phyloP scores from a whole-genome alignment of 2,329 filamentous ascomycete species.

The Scortechinia acanthostroma region DNA sequence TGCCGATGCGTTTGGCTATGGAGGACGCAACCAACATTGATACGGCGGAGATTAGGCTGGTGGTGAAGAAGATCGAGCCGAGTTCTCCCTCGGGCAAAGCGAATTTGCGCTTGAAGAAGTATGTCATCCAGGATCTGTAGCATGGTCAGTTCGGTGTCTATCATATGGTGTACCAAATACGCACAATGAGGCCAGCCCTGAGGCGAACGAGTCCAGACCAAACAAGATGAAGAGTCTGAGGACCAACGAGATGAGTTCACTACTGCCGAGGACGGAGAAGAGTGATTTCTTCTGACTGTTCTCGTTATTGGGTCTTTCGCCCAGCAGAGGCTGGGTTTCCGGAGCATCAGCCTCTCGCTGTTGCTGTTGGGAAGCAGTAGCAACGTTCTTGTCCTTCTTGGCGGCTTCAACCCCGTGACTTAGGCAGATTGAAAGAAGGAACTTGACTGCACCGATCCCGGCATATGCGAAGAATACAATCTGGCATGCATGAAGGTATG shows the following conservation, averaged over 20 bases:
- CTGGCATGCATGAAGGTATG: constrained; percentile 37
- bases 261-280: constrained; percentile 13
- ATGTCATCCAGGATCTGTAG: constrained; percentile 48
- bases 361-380: constrained; percentile 18
- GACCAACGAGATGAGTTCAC: constrained; percentile 42
- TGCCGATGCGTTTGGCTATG: constrained; percentile 44
- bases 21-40: constrained; percentile 45
- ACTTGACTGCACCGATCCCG: constrained; percentile 45
- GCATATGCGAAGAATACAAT: constrained; percentile 51
- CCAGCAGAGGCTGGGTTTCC: constrained; percentile 15
- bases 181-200: constrained; percentile 59
- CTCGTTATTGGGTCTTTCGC: background rate
- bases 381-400: constrained; percentile 13
- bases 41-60: constrained; percentile 38
- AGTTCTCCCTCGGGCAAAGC: constrained; percentile 36
- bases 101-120: constrained; percentile 42
- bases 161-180: constrained; percentile 41
- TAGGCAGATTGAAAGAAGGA: constrained; percentile 39
- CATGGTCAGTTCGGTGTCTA: constrained; percentile 33
- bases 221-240: constrained; percentile 61
- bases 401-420: constrained; percentile 33
- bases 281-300: background rate
- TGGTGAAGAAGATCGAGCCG: constrained; percentile 45
- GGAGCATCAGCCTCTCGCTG: constrained; percentile 8
- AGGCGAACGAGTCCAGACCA: constrained; percentile 62